Base-by-base conservation (phyloP, 2,329 filamentous ascomycete species). In the Alternaria sp. region DNA sequence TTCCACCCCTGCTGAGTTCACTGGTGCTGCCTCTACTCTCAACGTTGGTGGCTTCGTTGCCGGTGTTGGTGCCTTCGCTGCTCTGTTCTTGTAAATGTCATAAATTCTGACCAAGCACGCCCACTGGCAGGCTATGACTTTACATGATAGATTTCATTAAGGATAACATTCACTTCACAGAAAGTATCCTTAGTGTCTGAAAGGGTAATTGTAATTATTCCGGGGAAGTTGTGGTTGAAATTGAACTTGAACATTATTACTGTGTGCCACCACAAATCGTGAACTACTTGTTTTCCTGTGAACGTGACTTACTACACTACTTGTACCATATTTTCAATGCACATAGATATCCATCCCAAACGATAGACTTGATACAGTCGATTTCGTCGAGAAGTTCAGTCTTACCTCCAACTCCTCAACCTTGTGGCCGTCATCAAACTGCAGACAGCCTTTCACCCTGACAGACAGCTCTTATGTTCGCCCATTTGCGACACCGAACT, bases 51-150 rank as follows among this genome's bases (percentile, higher is more conserved):
- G 73, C 69, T 75, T 76, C 68, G 71, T 77, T 65, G 76, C 76
- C 51, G 76, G 74, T 74, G 66, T 78, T 65, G 76, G 76, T 77
- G 76, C 75, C 67, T 69, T 78, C 68, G 76, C 76, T 61, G 76
- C 76, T 74, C 67, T 78, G 68, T 78, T 78, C 75, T 74, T 78
- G 73, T 78, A 78, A 77, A 77, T 60, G 73, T 75, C 74, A 76
- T 73, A 52, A 23, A 54, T 65, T 66, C 66, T 67, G 73, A 73
- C 59, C 69, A 40, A 73, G 70, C 72, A 61, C 70, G 61, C 63
- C 60, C 29, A 39, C 56, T 54, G 67, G 68, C 65, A 71, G 65
- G 74, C 75, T 77, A 76, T 76, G 75, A 76, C 74, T 72, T 77
- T 77, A 71, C 74, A 77, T 61, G 74, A 75, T 61, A 65, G 66